A percentile compares a stretch with the other conserved stretches of the same genome.
phyloP scores from a whole-genome alignment of 1,284 basidiomycete genomes.

The Butyriboletus appendiculatus region DNA sequence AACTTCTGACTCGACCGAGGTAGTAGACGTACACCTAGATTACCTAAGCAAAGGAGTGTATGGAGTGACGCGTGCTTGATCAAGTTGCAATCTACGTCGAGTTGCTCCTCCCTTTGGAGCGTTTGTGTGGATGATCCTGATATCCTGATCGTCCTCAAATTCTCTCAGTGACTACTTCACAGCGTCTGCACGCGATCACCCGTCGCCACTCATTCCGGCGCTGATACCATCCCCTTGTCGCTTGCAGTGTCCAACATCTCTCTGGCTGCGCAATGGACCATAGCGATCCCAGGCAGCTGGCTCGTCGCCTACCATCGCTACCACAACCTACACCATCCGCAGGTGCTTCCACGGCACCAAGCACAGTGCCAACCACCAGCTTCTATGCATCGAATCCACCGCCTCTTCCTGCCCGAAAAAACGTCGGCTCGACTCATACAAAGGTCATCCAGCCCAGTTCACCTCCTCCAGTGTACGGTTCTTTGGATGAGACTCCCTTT shows the following conservation, averaged over 20 bases:
- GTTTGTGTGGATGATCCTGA: conserved; percentile 19
- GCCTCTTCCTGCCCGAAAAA: conserved; percentile 34
- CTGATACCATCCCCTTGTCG: conserved; percentile 10
- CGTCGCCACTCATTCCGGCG: neutral
- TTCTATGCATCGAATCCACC: conserved; percentile 37
- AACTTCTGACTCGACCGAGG: conserved; percentile 1
- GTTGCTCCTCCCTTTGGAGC: conserved; percentile 1
- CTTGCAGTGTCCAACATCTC: neutral
- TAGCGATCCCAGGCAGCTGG: conserved; percentile 18
- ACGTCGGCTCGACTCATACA: conserved; percentile 34
- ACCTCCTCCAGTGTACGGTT: conserved; percentile 31
- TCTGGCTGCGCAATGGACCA: conserved; percentile 27
- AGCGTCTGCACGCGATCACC: conserved; percentile 6
- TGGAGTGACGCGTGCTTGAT: conserved; percentile 34
- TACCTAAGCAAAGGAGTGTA: conserved; percentile 29
- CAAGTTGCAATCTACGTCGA: conserved; percentile 14
- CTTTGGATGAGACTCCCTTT: conserved; percentile 33
- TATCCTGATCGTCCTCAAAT: conserved; percentile 17
- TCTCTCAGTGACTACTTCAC: neutral
- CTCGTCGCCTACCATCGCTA: conserved; percentile 27
- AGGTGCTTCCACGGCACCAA: conserved; percentile 20
- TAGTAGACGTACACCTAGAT: conserved; percentile 17
- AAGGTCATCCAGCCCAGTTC: conserved; percentile 28
- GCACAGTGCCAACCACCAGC: conserved; percentile 27
- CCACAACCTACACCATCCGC: conserved; percentile 20